Percentiles rank a stretch among this genome's conserved stretches.
phyloP scores from a whole-genome alignment of 306 rosid species.

The Canavalia gladiata region DNA sequence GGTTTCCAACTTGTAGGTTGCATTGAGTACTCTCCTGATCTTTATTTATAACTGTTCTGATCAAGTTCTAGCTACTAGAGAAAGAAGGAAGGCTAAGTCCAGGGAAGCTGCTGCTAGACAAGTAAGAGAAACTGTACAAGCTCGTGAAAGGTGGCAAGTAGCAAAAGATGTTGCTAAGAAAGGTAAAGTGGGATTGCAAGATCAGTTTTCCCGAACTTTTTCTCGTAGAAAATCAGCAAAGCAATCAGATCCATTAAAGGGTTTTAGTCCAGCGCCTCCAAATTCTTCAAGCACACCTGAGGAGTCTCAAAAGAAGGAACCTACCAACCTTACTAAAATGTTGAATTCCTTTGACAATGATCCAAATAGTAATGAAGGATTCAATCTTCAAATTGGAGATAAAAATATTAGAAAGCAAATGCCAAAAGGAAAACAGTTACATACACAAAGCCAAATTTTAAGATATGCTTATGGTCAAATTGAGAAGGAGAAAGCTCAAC shows the following conservation, averaged over 20 bases:
- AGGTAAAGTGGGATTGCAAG: constrained; percentile 56
- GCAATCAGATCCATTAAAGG: constrained; percentile 51
- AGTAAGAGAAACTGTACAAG: constrained; percentile 76
- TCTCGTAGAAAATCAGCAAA: constrained; percentile 68
- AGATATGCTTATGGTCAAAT: constrained; percentile 88
- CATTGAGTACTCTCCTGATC: constrained; percentile 65
- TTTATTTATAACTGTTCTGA: constrained; percentile 79
- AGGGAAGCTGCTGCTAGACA: constrained; percentile 86
- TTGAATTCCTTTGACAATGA: constrained; percentile 65
- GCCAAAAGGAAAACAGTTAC: constrained; percentile 64
- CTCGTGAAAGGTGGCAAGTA: constrained; percentile 78
- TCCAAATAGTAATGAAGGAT: constrained; percentile 65
- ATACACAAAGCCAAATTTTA: constrained; percentile 81
- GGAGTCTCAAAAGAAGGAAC: constrained; percentile 54
- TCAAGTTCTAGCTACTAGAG: constrained; percentile 78
- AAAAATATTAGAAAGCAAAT: constrained; percentile 71
- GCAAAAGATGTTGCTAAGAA: constrained; percentile 72
- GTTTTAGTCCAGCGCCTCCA: constrained; percentile 47
- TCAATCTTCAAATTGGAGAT: constrained; percentile 73
- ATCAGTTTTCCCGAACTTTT: constrained; percentile 69
- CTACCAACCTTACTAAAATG: constrained; percentile 69
- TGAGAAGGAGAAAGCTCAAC: constrained; percentile 89
- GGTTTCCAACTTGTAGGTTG: constrained; percentile 62
- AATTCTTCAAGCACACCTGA: constrained; percentile 53
- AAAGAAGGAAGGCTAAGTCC: constrained; percentile 72